Percentiles rank a stretch among this genome's conserved stretches.
These are phyloP conservation scores for Fragaria ananassa DNA, from an alignment of 306 rosid genomes.

Conservation along the genomic window DNA sequence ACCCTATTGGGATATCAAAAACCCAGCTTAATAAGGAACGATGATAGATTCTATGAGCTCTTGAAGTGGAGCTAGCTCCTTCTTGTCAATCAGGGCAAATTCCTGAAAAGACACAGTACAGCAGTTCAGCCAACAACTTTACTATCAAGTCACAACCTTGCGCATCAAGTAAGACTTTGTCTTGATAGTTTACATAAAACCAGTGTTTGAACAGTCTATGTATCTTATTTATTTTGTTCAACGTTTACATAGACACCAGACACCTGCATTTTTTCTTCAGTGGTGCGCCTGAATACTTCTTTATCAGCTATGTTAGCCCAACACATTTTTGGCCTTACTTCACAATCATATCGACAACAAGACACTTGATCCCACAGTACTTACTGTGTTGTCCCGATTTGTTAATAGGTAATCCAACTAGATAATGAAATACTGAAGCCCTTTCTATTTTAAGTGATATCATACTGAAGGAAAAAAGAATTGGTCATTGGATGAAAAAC, in stretches of 20 bases:
- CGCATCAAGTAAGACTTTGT: neutral
- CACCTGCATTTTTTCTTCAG: neutral
- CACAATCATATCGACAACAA: neutral
- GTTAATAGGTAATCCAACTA: neutral
- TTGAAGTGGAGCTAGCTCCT: slow-evolving; percentile 99
- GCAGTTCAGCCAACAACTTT: neutral
- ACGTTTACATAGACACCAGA: neutral
- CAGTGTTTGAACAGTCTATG: neutral
- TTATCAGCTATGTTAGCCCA: neutral
- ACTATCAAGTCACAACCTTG: neutral
- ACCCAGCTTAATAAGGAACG: slow-evolving; percentile 65
- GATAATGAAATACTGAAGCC: neutral
- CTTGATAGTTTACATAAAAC: neutral
- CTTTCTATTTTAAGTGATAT: neutral
- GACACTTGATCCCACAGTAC: neutral
- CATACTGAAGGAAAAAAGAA: neutral
- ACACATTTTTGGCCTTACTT: neutral
- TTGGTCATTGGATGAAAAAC: neutral
- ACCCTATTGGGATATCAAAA: slow-evolving; percentile 27
- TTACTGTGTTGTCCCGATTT: neutral
- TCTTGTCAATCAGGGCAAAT: slow-evolving; percentile 92
- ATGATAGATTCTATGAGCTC: slow-evolving; percentile 94
- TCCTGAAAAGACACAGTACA: slow-evolving; percentile 52
- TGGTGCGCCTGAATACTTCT: neutral
- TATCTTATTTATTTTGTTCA: neutral